phyloP scores from a whole-genome alignment of 495 filamentous ascomycete genomes.

The Aspergillus mulundensis region DNA sequence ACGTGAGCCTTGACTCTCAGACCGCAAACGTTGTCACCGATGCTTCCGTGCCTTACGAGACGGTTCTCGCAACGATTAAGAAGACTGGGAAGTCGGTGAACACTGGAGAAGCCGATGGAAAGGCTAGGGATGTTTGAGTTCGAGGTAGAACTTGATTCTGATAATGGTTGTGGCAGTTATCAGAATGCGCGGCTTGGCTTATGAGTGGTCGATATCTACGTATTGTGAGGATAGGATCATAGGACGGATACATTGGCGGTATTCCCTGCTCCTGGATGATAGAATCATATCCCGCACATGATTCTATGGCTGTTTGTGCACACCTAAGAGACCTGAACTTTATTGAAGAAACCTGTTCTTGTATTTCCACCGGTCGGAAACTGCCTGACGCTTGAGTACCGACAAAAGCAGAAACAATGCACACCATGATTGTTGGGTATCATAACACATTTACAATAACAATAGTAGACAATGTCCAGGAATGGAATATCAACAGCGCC shows the following conservation, averaged over 20 bases:
- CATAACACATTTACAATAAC: conserved; percentile 16
- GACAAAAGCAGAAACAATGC: not conserved
- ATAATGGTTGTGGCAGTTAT: not conserved
- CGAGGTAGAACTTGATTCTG: too few relatives aligned
- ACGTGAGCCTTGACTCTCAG: conserved; percentile 81
- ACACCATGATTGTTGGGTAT: conserved; percentile 32
- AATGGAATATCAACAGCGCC: conserved; percentile 2
- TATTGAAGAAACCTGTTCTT: not conserved
- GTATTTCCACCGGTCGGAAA: not conserved
- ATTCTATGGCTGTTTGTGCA: too few relatives aligned
- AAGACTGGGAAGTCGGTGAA: conserved; percentile 95
- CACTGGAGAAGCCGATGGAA: conserved; percentile 60
- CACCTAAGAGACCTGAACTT: too few relatives aligned
- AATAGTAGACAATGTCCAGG: conserved; percentile 2
- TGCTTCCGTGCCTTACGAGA: conserved; percentile 63
- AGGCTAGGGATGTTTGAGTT: conserved; percentile 31
- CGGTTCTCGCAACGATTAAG: conserved; percentile 80
- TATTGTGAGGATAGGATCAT: not conserved
- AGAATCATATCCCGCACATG: not conserved
- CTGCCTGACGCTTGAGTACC: not conserved
- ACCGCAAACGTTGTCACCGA: conserved; percentile 69
- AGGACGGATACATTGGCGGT: not conserved
- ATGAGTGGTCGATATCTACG: not conserved
- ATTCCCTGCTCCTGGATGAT: too few relatives aligned
- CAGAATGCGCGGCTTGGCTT: not conserved